Evolutionary conservation across 1,284 basidiomycete genomes (phyloP).

Genomic region (Lignosus rhinocerotis): DNA sequence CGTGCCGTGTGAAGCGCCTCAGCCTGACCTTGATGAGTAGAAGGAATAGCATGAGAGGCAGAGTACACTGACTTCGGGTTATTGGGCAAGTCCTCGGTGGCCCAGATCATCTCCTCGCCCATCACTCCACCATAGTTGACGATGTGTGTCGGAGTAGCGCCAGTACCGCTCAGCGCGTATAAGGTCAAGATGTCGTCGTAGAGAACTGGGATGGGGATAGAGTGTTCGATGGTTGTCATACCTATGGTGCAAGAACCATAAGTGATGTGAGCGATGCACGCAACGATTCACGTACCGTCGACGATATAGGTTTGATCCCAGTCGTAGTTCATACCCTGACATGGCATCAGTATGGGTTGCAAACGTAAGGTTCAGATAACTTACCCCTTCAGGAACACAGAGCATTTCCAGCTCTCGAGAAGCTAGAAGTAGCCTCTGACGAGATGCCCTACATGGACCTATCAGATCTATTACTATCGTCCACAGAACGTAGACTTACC

Average conservation of each 20-base stretch:
- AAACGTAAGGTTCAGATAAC: constrained; percentile 9
- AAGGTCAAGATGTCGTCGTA: constrained; percentile 69
- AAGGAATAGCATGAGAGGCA: neutral
- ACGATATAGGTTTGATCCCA: constrained; percentile 77
- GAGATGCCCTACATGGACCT: constrained; percentile 50
- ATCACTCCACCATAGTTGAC: constrained; percentile 71
- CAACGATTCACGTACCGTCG: constrained; percentile 48
- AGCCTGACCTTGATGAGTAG: constrained; percentile 41
- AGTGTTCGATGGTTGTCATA: constrained; percentile 78
- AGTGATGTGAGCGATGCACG: neutral
- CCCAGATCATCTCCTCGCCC: constrained; percentile 72
- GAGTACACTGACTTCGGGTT: constrained; percentile 54
- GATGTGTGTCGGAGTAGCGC: constrained; percentile 69
- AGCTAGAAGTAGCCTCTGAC: constrained; percentile 63
- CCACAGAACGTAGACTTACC: constrained; percentile 37
- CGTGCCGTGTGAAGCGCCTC: constrained; percentile 62
- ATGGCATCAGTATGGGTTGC: neutral
- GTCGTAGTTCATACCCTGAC: constrained; percentile 68
- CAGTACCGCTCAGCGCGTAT: constrained; percentile 67
- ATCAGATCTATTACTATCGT: neutral
- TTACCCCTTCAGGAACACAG: constrained; percentile 68
- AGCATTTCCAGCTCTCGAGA: constrained; percentile 66
- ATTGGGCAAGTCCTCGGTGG: constrained; percentile 59
- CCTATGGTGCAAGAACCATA: constrained; percentile 42
- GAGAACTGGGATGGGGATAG: constrained; percentile 60